Percentiles rank a stretch among this genome's conserved stretches.
Evolutionary conservation across 176 grass and related monocot genomes (phyloP).

Genomic region (Secale cereale): DNA sequence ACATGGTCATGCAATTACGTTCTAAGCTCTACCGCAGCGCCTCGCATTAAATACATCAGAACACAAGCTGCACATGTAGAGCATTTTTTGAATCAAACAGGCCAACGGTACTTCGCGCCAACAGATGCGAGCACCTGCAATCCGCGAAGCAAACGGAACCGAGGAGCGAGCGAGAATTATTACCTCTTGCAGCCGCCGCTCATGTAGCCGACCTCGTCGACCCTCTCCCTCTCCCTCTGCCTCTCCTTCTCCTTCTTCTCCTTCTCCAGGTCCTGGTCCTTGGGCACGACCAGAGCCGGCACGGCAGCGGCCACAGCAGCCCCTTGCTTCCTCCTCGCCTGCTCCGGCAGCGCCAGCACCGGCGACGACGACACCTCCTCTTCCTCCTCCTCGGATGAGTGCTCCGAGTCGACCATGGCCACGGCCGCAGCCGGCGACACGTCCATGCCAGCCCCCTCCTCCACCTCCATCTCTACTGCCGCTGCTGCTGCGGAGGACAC

Average conservation of each 20-base stretch:
- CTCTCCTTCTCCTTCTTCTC: constrained; percentile 26
- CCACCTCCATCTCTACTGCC: constrained; percentile 11
- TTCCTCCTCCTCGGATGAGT: background rate
- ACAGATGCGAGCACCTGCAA: background rate
- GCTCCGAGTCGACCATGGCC: background rate
- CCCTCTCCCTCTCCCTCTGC: constrained; percentile 37
- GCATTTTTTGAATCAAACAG: constrained; percentile 21
- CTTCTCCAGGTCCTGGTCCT: constrained; percentile 24
- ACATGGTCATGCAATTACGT: background rate
- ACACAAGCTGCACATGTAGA: background rate
- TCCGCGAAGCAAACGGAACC: background rate
- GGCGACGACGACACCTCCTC: constrained; percentile 18
- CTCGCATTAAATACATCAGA: background rate
- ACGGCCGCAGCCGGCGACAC: constrained; percentile 5
- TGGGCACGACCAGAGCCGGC: constrained; percentile 1
- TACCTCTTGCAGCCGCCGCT: constrained; percentile 97
- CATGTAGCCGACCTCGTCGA: constrained; percentile 70
- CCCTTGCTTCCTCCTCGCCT: background rate
- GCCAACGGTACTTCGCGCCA: background rate
- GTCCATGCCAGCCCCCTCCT: constrained; percentile 15
- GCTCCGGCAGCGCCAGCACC: background rate
- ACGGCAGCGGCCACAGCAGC: background rate
- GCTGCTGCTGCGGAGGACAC: constrained; percentile 10
- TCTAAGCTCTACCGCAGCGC: background rate
- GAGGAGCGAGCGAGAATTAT: constrained; percentile 22